A percentile compares a stretch with the other conserved stretches of the same genome.
Evolutionary conservation across 352 stramenopile genomes (phyloP).

Genomic region (Phytophthora citrophthora): DNA sequence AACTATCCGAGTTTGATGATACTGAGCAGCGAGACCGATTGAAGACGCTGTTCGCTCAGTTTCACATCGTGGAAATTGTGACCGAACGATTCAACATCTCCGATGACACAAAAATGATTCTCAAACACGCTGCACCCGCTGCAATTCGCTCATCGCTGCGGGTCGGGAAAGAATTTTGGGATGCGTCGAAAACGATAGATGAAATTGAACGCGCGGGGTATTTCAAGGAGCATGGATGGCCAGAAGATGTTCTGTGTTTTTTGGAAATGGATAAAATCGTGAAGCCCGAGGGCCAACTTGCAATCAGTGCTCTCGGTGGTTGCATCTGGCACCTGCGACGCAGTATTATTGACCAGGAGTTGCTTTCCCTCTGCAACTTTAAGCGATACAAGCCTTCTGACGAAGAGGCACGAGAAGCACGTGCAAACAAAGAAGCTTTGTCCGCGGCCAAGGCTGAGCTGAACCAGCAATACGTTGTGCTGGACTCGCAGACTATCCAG

Average conservation of each 20-base stretch:
- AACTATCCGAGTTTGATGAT: conserved; percentile 98
- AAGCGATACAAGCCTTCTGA: conserved; percentile 82
- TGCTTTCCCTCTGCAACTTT: conserved; percentile 83
- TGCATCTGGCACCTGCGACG: conserved; percentile 84
- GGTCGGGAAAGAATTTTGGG: conserved; percentile 90
- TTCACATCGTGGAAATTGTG: conserved; percentile 86
- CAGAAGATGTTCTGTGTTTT: conserved; percentile 56
- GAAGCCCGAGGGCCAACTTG: conserved; percentile 60
- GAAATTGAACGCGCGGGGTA: conserved; percentile 92
- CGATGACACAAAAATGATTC: conserved; percentile 69
- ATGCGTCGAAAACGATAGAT: conserved; percentile 86
- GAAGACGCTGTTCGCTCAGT: conserved; percentile 95
- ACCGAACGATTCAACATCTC: conserved; percentile 73
- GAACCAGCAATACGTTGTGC: conserved; percentile 90
- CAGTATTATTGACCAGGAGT: conserved; percentile 85
- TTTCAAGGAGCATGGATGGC: conserved; percentile 85
- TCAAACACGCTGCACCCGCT: conserved; percentile 74
- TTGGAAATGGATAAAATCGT: conserved; percentile 82
- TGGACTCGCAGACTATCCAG: conserved; percentile 97
- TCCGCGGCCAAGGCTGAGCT: conserved; percentile 53
- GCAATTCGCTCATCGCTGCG: conserved; percentile 70
- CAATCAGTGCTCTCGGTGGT: conserved; percentile 71
- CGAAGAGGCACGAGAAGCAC: conserved; percentile 48
- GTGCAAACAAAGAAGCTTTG: conserved; percentile 25
- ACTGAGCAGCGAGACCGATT: conserved; percentile 94